Base-by-base conservation (phyloP, 169 alveolate genomes). In the Besnoitia besnoiti region DNA sequence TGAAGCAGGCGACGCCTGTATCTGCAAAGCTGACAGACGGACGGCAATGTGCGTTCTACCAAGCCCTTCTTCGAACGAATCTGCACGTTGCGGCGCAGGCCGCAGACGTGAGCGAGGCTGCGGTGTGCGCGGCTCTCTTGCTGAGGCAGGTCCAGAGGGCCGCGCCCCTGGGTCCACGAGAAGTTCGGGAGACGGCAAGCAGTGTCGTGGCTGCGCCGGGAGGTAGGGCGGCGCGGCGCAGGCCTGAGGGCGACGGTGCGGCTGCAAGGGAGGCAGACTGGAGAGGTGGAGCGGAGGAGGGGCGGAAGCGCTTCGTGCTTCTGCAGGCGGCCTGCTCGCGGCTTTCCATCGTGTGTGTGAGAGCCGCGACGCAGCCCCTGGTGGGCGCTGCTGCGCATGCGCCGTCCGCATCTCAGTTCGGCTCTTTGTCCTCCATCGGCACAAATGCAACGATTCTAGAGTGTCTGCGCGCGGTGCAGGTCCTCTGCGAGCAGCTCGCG, bases 31-130 rank as follows among this genome's bases (percentile, higher is more conserved):
- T 55, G 27, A 55, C 27, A 16, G 24, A 3, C 67, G 24, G 67
- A 55, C 67, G 67, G 24, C 5, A n/a, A 19, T 1, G 12, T n/a
- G 67, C 67, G 3, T 55, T 55, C 67, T 55, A 55, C 30, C 67
- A 19, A 55, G 67, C 12, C 67, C 67, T 55, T 55, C 12, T 55
- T n/a, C 67, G 24, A 19, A 55, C 67, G 33, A 55, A 55, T 19
- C 30, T 55, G 67, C 67, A 55, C 24, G 67, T 55, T n/a, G 67
- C 67, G 33, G 67, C 67, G 33, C 67, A 55, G 67, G 67, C 67
- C 67, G 67, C 67, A 21, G 67, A 55, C 67, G 67, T 55, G 67
- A 55, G 67, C 67, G 67, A 55, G 67, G 24, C 67, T 19, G 67
- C 67, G 12, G 24, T n/a, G 12, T 55, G 67, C 30, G 67, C 67